A percentile compares a stretch with the other conserved stretches of the same genome.
These are phyloP conservation scores for Tremellales sp. DNA, from an alignment of 1,284 basidiomycete genomes.

Conservation along the genomic window DNA sequence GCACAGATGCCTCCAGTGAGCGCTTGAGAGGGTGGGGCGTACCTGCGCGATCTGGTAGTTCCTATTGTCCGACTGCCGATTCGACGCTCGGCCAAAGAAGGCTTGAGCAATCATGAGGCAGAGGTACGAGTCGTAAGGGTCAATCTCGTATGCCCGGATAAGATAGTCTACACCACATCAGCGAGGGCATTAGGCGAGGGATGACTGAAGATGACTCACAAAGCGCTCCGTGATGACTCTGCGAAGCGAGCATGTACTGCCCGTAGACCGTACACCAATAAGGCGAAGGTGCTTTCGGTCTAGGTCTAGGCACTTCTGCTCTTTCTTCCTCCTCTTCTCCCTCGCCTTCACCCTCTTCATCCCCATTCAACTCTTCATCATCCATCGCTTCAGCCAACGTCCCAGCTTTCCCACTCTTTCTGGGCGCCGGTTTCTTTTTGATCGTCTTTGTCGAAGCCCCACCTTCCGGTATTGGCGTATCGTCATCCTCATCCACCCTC, in stretches of 20 bases:
- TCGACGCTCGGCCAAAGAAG: slow-evolving; percentile 82
- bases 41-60: slow-evolving; percentile 76
- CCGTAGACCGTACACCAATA: slow-evolving; percentile 76
- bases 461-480: slow-evolving; percentile 6
- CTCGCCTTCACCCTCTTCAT: slow-evolving; percentile 10
- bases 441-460: slow-evolving; percentile 16
- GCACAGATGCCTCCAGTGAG: slow-evolving; percentile 2
- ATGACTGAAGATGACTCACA: slow-evolving; percentile 57
- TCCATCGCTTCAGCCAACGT: slow-evolving; percentile 11
- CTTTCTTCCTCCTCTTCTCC: slow-evolving; percentile 5
- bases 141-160: slow-evolving; percentile 78
- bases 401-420: slow-evolving; percentile 10
- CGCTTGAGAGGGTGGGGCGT: slow-evolving; percentile 33
- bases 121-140: slow-evolving; percentile 76
- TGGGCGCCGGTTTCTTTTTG: too few relatives aligned
- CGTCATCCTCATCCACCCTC: slow-evolving; percentile 4
- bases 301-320: slow-evolving; percentile 13
- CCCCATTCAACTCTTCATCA: slow-evolving; percentile 4
- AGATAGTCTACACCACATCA: slow-evolving; percentile 66
- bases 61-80: slow-evolving; percentile 88
- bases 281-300: slow-evolving; percentile 69
- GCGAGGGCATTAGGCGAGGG: neutral
- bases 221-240: slow-evolving; percentile 83
- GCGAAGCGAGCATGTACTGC: slow-evolving; percentile 74
- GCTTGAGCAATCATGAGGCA: slow-evolving; percentile 77